Base-by-base conservation (phyloP, 306 rosid genomes). In the Neltuma alba region DNA sequence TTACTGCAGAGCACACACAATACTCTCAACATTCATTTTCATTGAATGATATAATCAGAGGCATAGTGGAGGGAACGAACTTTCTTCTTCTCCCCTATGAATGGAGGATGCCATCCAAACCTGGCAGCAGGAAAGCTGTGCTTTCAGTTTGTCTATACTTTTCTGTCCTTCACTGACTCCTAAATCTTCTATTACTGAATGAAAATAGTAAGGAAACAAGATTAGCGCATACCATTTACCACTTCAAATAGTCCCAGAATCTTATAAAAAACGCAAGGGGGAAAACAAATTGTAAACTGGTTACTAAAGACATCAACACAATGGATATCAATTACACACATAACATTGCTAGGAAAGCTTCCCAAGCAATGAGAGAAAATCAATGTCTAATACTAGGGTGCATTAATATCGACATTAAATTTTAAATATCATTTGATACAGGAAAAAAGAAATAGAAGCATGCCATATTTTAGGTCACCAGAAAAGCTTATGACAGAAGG, bases 31-130 rank as follows among this genome's bases (percentile, higher is more conserved):
- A 31, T 63, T 63, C 42, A 11, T 60, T 33, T 13, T 61, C 61
- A 72, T 9, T 67, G 31, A 80, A 64, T 58, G 76, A 52, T 62
- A 40, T 37, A 13, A 81, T 37, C 50, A 52, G 68, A 82, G 83
- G 76, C 55, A 76, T 25, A 66, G 76, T 27, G 75, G 67, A 79
- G 16, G 78, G 76, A 55, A 89, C 86, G 81, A 23, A 92, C 99
- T 89, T 91, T 92, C 91, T 85, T 94, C 99, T 85, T 94, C 97
- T 36, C 97, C 95, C 86, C 82, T 87, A 76, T 94, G 99, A 86
- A 94, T 89, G 55, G 99, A 94, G 72, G 97, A 89, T 81, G 95
- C 97, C 99, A 94, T 88, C 99, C 97, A 94, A 82, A 92, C 92
- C 85, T 72, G 85, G 87, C 88, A 88, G 75, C 77, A 81, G 63